A percentile compares a stretch with the other conserved stretches of the same genome.
These are phyloP conservation scores for Holtermannia corniformis DNA, from an alignment of 768 basidiomycete species.

Conservation along the genomic window DNA sequence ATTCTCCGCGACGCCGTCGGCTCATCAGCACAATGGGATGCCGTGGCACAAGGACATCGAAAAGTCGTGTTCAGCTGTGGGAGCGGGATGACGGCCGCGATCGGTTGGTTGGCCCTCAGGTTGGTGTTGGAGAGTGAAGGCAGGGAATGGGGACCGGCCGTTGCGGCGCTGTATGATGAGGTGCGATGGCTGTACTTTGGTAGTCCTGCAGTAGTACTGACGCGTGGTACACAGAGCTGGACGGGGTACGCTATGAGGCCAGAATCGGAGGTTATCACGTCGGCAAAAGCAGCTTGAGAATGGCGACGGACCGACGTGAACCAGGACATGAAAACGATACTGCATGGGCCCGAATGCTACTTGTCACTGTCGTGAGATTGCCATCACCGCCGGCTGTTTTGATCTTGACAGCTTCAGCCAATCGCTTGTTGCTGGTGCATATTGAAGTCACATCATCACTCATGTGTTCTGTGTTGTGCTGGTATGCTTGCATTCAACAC, in stretches of 20 bases:
- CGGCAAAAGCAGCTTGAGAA: no score
- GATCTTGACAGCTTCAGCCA: no score
- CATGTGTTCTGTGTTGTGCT: no score
- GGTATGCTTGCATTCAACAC: no score
- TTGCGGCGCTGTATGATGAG: constrained; percentile 77
- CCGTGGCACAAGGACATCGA: constrained; percentile 54
- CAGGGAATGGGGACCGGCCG: constrained; percentile 46
- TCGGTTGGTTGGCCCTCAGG: constrained; percentile 87
- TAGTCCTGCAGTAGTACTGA: not conserved
- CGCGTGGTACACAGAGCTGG: constrained; percentile 62
- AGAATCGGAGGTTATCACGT: constrained; percentile 65
- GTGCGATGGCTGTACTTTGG: constrained; percentile 45
- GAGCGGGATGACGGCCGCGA: constrained; percentile 94
- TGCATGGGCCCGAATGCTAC: no score
- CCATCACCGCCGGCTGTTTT: no score
- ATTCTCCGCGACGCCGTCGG: constrained; percentile 61
- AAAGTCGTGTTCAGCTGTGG: constrained; percentile 72
- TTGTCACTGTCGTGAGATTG: no score
- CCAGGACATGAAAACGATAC: no score
- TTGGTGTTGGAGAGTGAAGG: constrained; percentile 46
- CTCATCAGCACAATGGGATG: constrained; percentile 44
- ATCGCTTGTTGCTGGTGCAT: no score
- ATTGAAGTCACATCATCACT: no score
- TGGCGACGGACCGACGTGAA: no score
- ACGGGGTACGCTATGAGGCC: constrained; percentile 76